Evolutionary conservation across 2,329 filamentous ascomycete genomes (phyloP).

Genomic region (Lachnellula subtilissima): DNA sequence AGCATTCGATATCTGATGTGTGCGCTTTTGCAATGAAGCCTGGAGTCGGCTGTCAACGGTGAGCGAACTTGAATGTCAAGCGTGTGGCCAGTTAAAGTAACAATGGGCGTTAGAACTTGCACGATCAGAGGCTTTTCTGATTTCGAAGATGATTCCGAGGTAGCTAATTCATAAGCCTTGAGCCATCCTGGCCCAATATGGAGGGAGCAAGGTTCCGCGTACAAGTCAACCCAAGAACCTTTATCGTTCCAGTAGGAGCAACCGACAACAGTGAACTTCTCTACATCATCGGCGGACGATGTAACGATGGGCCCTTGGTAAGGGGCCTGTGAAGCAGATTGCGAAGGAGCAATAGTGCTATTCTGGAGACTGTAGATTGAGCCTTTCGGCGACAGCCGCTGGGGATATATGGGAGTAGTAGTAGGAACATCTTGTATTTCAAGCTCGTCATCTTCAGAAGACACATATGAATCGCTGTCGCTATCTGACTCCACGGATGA

Average conservation of each 20-base stretch:
- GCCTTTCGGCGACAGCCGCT: slow-evolving; percentile 13
- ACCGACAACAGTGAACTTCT: slow-evolving; percentile 45
- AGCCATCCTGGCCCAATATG: slow-evolving; percentile 54
- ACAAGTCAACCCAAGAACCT: slow-evolving; percentile 56
- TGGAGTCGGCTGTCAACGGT: slow-evolving; percentile 68
- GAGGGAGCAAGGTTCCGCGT: slow-evolving; percentile 48
- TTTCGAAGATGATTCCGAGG: slow-evolving; percentile 26
- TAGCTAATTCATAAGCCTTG: slow-evolving; percentile 47
- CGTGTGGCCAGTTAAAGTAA: slow-evolving; percentile 85
- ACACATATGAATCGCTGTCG: background rate
- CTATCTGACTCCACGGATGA: slow-evolving; percentile 20
- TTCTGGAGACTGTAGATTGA: slow-evolving; percentile 26
- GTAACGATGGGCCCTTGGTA: slow-evolving; percentile 46
- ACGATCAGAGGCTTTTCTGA: slow-evolving; percentile 50
- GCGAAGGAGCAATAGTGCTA: slow-evolving; percentile 60
- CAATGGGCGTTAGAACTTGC: slow-evolving; percentile 84
- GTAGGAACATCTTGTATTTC: slow-evolving; percentile 42
- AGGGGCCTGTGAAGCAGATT: slow-evolving; percentile 74
- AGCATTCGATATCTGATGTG: slow-evolving; percentile 79
- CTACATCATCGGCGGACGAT: slow-evolving; percentile 31
- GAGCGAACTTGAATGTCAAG: slow-evolving; percentile 93
- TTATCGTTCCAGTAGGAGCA: slow-evolving; percentile 60
- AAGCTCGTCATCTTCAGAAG: slow-evolving; percentile 45
- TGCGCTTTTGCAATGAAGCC: slow-evolving; percentile 60
- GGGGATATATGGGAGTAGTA: slow-evolving; percentile 23